Percentiles rank a stretch among this genome's conserved stretches.
These are phyloP conservation scores for Holtermanniella nyarrowii DNA, from an alignment of 768 basidiomycete genomes.

Conservation along the genomic window DNA sequence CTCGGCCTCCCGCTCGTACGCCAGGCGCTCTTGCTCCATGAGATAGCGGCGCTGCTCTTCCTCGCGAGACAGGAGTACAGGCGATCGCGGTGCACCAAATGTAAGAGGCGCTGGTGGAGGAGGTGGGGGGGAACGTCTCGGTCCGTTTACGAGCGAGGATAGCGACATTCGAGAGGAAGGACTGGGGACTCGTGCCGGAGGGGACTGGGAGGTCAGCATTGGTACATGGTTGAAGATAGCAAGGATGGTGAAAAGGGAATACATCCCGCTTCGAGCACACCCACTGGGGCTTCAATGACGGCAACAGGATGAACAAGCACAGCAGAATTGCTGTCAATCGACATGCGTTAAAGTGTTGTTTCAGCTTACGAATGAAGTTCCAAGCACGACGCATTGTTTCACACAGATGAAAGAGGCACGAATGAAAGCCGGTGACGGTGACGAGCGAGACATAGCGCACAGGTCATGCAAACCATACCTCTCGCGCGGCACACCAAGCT, in stretches of 20 bases:
- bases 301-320: background rate
- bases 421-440: no score
- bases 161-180: constrained; percentile 27
- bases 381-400: no score
- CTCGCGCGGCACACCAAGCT: no score
- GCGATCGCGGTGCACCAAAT: background rate
- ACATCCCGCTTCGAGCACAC: background rate
- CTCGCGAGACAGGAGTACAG: background rate
- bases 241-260: background rate
- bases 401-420: no score
- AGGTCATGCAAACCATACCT: no score
- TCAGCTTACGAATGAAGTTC: no score
- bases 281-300: background rate
- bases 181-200: constrained; percentile 3
- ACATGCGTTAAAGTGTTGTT: no score
- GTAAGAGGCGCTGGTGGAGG: background rate
- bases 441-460: no score
- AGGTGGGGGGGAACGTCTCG: constrained; percentile 13
- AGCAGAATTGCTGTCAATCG: background rate
- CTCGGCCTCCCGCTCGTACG: constrained; percentile 3
- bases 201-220: background rate
- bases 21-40: no score
- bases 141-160: constrained; percentile 31
- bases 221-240: background rate
- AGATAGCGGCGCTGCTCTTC: background rate